Evolutionary conservation across 352 stramenopile genomes (phyloP).

Genomic region (Globisporangium carolinianum): DNA sequence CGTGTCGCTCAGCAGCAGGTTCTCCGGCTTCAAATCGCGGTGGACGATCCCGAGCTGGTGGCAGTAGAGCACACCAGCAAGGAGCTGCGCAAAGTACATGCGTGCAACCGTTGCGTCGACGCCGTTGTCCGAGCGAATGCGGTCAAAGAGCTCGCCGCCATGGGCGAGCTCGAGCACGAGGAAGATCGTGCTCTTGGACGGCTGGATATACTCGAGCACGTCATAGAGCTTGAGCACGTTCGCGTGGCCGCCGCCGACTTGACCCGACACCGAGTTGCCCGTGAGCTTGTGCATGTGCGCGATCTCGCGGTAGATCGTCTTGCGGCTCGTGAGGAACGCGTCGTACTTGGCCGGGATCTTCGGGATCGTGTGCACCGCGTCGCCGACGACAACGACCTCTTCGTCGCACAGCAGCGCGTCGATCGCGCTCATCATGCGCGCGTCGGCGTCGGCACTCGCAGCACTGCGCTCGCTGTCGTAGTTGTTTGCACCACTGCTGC

Average conservation of each 20-base stretch:
- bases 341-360: slow-evolving; percentile 87
- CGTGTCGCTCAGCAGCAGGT: slow-evolving; percentile 88
- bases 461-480: slow-evolving; percentile 76
- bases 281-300: slow-evolving; percentile 92
- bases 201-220: slow-evolving; percentile 93
- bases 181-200: slow-evolving; percentile 92
- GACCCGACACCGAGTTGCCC: slow-evolving; percentile 77
- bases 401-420: slow-evolving; percentile 21
- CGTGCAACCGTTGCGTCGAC: slow-evolving; percentile 84
- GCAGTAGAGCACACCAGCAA: slow-evolving; percentile 86
- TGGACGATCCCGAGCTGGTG: slow-evolving; percentile 90
- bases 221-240: slow-evolving; percentile 94
- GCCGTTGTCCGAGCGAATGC: slow-evolving; percentile 87
- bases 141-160: slow-evolving; percentile 91
- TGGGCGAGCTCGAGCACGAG: slow-evolving; percentile 89
- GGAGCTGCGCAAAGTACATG: slow-evolving; percentile 86
- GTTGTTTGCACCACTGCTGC: slow-evolving; percentile 43
- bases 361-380: slow-evolving; percentile 73
- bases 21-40: slow-evolving; percentile 95
- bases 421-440: background rate
- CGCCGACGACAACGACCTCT: slow-evolving; percentile 68
- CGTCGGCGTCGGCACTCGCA: slow-evolving; percentile 10
- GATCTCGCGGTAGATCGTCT: slow-evolving; percentile 93
- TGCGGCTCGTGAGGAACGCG: slow-evolving; percentile 93
- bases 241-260: slow-evolving; percentile 81